phyloP scores from a whole-genome alignment of 108 stramenopile genomes.

The Phaeodactylum tricornutum region DNA sequence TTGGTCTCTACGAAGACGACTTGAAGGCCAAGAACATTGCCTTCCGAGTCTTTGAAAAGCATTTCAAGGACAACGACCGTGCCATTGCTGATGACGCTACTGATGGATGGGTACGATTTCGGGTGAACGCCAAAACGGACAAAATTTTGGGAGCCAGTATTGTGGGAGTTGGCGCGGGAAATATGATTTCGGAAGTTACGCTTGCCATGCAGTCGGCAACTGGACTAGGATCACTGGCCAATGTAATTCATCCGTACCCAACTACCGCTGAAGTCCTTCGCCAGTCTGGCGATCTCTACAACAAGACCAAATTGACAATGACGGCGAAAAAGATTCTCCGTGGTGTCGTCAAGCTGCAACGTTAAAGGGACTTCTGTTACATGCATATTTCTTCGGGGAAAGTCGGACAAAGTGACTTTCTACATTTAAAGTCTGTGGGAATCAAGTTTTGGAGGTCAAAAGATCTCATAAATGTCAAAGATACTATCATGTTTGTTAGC shows the following conservation, averaged over 20 bases:
- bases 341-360: too few relatives aligned
- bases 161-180: constrained; percentile 72
- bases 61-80: constrained; percentile 76
- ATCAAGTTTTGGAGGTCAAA: too few relatives aligned
- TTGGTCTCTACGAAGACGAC: constrained; percentile 73
- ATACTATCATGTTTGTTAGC: too few relatives aligned
- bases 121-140: constrained; percentile 54
- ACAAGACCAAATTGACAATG: too few relatives aligned
- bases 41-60: constrained; percentile 52
- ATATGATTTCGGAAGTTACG: constrained; percentile 82
- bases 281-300: constrained; percentile 49
- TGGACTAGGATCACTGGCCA: constrained; percentile 44
- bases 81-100: constrained; percentile 66
- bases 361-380: too few relatives aligned
- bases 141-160: constrained; percentile 79
- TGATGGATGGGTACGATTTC: constrained; percentile 76
- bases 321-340: too few relatives aligned
- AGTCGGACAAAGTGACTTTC: too few relatives aligned
- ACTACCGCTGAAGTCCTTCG: constrained; percentile 64
- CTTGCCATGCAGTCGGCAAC: constrained; percentile 77
- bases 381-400: too few relatives aligned
- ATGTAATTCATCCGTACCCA: constrained; percentile 88
- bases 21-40: constrained; percentile 47
- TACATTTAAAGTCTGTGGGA: too few relatives aligned
- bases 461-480: too few relatives aligned